Evolutionary conservation across 2,329 filamentous ascomycete species (phyloP).

Genomic region (Fusarium xyrophilum): DNA sequence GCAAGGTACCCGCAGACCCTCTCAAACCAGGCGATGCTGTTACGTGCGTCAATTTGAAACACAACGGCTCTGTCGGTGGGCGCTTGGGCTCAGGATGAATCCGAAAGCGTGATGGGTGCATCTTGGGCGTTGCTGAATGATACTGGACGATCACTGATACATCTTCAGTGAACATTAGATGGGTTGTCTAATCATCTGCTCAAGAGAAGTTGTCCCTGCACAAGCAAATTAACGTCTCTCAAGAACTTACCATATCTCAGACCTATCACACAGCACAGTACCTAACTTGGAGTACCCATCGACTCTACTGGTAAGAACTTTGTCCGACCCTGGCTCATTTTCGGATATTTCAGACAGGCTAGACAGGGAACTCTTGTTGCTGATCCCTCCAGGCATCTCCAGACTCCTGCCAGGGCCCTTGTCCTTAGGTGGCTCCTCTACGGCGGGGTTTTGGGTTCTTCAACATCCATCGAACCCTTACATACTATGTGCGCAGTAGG

Average conservation of each 20-base stretch:
- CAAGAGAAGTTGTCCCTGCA: neutral
- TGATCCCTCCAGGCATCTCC: slow-evolving; percentile 26
- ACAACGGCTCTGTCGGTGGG: slow-evolving; percentile 20
- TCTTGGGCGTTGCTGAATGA: neutral
- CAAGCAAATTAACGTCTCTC: neutral
- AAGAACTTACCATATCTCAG: neutral
- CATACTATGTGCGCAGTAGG: neutral
- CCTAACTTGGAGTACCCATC: neutral
- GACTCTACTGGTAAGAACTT: neutral
- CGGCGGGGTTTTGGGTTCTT: slow-evolving; percentile 13
- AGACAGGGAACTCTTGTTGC: slow-evolving; percentile 19
- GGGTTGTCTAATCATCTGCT: neutral
- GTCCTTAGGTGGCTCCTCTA: slow-evolving; percentile 4
- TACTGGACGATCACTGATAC: neutral
- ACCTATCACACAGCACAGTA: neutral
- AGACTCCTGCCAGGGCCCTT: slow-evolving; percentile 11
- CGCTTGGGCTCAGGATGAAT: slow-evolving; percentile 18
- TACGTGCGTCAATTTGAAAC: slow-evolving; percentile 30
- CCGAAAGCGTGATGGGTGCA: slow-evolving; percentile 4
- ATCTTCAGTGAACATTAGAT: neutral
- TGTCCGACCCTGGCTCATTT: slow-evolving; percentile 2
- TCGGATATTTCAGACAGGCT: slow-evolving; percentile 12
- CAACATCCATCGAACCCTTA: slow-evolving; percentile 13
- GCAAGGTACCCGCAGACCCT: slow-evolving; percentile 19
- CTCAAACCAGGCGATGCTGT: slow-evolving; percentile 21